phyloP scores from a whole-genome alignment of 768 basidiomycete species.

The Lactarius quietus region DNA sequence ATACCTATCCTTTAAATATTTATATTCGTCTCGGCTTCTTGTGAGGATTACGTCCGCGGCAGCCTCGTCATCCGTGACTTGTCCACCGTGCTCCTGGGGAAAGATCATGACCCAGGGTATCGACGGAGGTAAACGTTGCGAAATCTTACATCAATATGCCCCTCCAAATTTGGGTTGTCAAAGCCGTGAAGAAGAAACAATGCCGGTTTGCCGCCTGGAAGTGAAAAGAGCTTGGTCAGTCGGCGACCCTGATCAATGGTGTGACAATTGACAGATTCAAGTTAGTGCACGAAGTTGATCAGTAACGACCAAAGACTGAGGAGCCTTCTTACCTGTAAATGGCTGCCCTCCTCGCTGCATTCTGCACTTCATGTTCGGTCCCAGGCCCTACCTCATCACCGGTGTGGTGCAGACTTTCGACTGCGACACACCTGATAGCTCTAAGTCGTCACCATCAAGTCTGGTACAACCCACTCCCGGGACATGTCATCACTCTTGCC shows the following conservation, averaged over 20 bases:
- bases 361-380: not conserved
- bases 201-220: constrained; percentile 3
- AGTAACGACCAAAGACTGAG: not conserved
- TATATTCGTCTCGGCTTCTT: constrained; percentile 4
- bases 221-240: constrained; percentile 4
- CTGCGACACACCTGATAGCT: not conserved
- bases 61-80: constrained; percentile 5
- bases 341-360: not conserved
- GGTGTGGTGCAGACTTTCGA: not conserved
- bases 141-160: constrained; percentile 24
- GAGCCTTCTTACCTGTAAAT: not conserved
- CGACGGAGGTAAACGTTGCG: not conserved
- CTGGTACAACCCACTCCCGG: not conserved
- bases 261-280: too few species aligned
- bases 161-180: constrained; percentile 1
- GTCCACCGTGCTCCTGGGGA: constrained; percentile 19
- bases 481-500: too few species aligned
- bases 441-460: not conserved
- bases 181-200: constrained; percentile 13
- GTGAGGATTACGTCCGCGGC: constrained; percentile 21
- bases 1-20: constrained; percentile 17
- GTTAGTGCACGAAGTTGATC: not conserved
- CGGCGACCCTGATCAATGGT: not conserved
- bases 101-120: not conserved
- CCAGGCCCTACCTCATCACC: not conserved